phyloP scores from a whole-genome alignment of 192 early-diverging fungal species.

The Neocallimastix lanati region DNA sequence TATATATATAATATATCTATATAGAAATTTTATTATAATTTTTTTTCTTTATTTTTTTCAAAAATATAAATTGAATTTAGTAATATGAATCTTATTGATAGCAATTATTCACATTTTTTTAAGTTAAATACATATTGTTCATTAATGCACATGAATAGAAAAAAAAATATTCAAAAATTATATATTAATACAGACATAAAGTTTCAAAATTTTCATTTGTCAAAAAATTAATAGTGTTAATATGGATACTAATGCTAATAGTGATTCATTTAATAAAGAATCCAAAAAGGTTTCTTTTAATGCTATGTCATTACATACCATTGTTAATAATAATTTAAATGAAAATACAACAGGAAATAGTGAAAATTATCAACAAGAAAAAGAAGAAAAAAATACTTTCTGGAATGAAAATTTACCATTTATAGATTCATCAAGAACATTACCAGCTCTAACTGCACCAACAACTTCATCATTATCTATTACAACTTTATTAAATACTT shows the following conservation, averaged over 20 bases:
- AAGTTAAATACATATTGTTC: background rate
- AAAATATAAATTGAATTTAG: too few relatives aligned
- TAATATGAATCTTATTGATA: too few relatives aligned
- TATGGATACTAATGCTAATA: background rate
- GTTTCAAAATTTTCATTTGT: background rate
- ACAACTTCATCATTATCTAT: background rate
- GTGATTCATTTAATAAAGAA: background rate
- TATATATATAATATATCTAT: too few relatives aligned
- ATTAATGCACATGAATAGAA: background rate
- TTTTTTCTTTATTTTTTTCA: too few relatives aligned
- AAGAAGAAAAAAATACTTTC: too few relatives aligned
- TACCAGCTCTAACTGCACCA: background rate
- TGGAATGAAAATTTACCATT: background rate
- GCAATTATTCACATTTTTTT: background rate
- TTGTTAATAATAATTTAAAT: background rate
- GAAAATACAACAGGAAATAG: background rate
- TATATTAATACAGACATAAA: background rate
- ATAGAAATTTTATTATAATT: too few relatives aligned
- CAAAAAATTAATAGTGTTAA: background rate
- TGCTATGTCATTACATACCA: background rate
- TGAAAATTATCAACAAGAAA: background rate
- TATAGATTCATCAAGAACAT: background rate
- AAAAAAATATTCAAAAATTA: background rate
- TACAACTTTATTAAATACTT: background rate
- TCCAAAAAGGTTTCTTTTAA: background rate